phyloP scores from a whole-genome alignment of 2,329 filamentous ascomycete species.

The Fusarium sp. region DNA sequence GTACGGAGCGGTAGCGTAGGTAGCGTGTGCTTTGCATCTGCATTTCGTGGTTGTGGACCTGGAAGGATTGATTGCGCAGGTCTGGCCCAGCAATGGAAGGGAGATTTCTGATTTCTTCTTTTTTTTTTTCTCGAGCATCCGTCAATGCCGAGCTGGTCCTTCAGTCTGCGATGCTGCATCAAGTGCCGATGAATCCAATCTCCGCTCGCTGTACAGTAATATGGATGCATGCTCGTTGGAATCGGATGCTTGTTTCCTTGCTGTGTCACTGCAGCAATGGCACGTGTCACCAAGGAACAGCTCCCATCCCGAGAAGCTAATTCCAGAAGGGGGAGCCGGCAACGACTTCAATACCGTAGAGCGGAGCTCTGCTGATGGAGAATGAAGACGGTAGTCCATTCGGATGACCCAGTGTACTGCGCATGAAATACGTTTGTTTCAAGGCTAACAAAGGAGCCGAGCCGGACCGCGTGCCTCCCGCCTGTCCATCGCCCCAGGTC shows the following conservation, averaged over 20 bases:
- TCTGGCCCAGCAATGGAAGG: background rate
- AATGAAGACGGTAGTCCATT: conserved; percentile 11
- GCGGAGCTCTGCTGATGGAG: conserved; percentile 28
- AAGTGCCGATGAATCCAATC: background rate
- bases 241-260: background rate
- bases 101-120: background rate
- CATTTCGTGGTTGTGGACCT: conserved; percentile 1
- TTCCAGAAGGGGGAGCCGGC: conserved; percentile 16
- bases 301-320: conserved; percentile 14
- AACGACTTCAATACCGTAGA: conserved; percentile 20
- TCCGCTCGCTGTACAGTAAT: background rate
- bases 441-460: conserved; percentile 38
- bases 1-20: conserved; percentile 7
- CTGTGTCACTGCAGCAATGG: conserved; percentile 9
- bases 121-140: background rate
- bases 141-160: background rate
- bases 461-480: conserved; percentile 39
- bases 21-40: conserved; percentile 15
- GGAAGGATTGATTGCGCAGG: background rate
- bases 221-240: background rate
- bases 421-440: conserved; percentile 13
- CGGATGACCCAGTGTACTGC: background rate
- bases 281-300: conserved; percentile 23
- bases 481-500: conserved; percentile 30
- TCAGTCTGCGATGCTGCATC: background rate